Base-by-base conservation (phyloP, 148 eudicot genomes). In the Vaccinium macrocarpon region DNA sequence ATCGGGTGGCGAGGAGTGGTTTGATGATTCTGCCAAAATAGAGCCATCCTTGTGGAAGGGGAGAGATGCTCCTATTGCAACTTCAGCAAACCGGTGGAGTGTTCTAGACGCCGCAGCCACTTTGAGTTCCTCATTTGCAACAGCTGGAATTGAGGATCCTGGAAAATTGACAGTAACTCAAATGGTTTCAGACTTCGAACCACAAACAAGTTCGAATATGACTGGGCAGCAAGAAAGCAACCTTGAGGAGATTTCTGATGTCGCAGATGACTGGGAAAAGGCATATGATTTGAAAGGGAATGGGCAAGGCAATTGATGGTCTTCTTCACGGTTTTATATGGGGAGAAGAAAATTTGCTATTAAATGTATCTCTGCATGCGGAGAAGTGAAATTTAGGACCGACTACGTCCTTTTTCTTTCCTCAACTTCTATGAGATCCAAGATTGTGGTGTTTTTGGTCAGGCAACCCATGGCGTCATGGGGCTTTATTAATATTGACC, bases 251-350 rank as follows among this genome's bases (percentile, higher is more conserved):
- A 75, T 55, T 77, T 68, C 87, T 46, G 94, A 91, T 75, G 94
- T 91, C 32, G 94, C 87, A 8, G 99, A 96, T 84, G 98, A 96
- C 81, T 96, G 98, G 99, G 99, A 96, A 82, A 87, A 91, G 80
- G 99, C 95, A 10, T 96, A 68, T 49, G 94, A 91, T 76, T 94
- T 72, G 92, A 94, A 51, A 32, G 83, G 38, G 32, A 29, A 53
- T 8, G 82, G 51, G 38, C 29, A 23, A 42, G 12, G 27, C 52
- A 81, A 19, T 23, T 25, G 35, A 35, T 35, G 49, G 23, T 68
- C 4, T n/a, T 38, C 57, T 72, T 23, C 79, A 73, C 12, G 27
- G 6, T 25, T 82, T 18, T 35, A 13, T 5, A 71, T 13, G 12
- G 51, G 27, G 53, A 48, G 18, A 18, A 55, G 52, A 13, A 29